Evolutionary conservation across 2,329 filamentous ascomycete genomes (phyloP), one percentile per base, ranked within the genome.

Genomic region (Beauveria varroae): DNA sequence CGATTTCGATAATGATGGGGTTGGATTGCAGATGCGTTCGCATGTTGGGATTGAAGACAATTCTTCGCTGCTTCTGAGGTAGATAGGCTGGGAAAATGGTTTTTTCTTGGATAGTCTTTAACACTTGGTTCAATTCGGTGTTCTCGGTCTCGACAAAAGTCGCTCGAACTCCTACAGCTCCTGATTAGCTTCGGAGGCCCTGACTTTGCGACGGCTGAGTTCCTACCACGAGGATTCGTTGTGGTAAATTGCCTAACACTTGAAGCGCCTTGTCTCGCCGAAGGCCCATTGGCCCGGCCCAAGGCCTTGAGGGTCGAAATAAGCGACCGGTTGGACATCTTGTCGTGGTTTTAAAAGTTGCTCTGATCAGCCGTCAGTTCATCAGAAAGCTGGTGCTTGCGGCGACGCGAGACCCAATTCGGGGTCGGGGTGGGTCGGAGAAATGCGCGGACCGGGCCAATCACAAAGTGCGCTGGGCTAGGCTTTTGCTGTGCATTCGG

Each of bases 61-160:
- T 76, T 65, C 80, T 76, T 66, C 77, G 80, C 73, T 88, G 81
- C 56, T 74, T 72, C 30, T 69, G 62, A 24, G 79, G 76, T 30
- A 90, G 81, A 69, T 85, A 82, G 37, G 78, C 73, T n/a, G 86
- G 86, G 47, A 89, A 73, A 69, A 89, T 81, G 70, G 86, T 79
- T 66, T 81, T 81, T 51, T 79, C 73, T 65, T 86, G 83, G 68
- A 88, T 79, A 24, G 68, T 72, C 46, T 72, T 70, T 63, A 89
- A 80, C 37, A 79, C 68, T 14, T 70, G 62, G 69, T 87, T 80
- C 63, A 89, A 79, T 60, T 83, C 75, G 24, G 76, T 65, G 49
- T 81, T 80, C 16, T 81, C 81, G 5, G 82, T 80, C 57, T 77
- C 74, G 8, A 74, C 70, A 68, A 86, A 86, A 61, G 80, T 71